Evolutionary conservation across 805 yeast species (phyloP).

Genomic region (Starmerella apicola): DNA sequence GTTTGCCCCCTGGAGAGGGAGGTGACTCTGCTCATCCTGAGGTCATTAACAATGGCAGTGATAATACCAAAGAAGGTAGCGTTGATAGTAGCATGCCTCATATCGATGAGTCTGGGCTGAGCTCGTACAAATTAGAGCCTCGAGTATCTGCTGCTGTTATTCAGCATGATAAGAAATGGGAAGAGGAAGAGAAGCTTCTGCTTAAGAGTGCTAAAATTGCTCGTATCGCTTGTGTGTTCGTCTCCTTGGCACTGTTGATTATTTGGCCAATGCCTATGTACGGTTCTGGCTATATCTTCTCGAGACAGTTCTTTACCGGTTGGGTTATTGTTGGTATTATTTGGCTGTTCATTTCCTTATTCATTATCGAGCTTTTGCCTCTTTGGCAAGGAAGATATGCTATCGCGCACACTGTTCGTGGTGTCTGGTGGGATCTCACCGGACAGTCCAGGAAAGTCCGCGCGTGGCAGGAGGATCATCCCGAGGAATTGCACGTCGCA

Average conservation of each 20-base stretch:
- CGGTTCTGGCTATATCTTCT: conserved; percentile 64
- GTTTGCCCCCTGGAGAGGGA: conserved; percentile 16
- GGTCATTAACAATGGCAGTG: no score
- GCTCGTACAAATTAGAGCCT: conserved; percentile 4
- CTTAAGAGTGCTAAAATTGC: conserved; percentile 50
- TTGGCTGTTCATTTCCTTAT: conserved; percentile 50
- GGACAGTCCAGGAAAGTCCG: conserved; percentile 64
- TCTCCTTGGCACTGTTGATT: conserved; percentile 53
- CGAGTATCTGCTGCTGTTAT: conserved; percentile 6
- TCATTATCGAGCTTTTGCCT: conserved; percentile 56
- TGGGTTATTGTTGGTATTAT: conserved; percentile 75
- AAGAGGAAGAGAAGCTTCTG: conserved; percentile 41
- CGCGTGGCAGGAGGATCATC: conserved; percentile 64
- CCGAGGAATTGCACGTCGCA: conserved; percentile 49
- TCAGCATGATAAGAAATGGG: conserved; percentile 14
- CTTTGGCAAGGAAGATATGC: conserved; percentile 61
- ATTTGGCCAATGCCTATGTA: conserved; percentile 95
- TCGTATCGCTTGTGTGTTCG: conserved; percentile 43
- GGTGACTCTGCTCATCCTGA: no score
- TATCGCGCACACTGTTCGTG: conserved; percentile 52
- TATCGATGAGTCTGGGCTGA: conserved; percentile 1
- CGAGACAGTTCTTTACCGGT: conserved; percentile 69
- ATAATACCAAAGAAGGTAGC: conserved; percentile 1
- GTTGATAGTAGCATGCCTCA: conserved; percentile 8
- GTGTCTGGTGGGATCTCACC: conserved; percentile 72